Conservation (phyloP, 2,329 filamentous ascomycete species). For the Zelopaecilomyces penicillatus region DNA sequence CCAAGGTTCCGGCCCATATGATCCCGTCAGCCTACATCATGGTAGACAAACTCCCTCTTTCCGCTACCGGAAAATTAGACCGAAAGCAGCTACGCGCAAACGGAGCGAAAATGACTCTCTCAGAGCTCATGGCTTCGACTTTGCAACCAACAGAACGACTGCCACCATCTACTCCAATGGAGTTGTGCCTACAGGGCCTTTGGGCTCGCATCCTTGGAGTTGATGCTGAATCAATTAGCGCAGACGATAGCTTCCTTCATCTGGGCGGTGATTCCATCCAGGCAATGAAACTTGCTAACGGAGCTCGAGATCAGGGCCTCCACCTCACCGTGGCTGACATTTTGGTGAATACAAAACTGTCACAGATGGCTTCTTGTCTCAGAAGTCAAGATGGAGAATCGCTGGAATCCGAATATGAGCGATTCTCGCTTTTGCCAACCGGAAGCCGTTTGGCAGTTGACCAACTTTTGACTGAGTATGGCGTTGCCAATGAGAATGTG, state of each 20-base stretch:
- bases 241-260: constrained; percentile 11
- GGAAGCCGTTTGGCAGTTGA: too few species aligned
- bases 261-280: constrained; percentile 3
- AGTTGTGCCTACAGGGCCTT: not conserved
- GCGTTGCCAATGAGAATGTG: too few species aligned
- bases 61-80: constrained; percentile 1
- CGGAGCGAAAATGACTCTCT: constrained; percentile 1
- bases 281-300: not conserved
- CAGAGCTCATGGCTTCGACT: not conserved
- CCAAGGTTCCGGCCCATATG: constrained; percentile 26
- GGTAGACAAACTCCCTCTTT: constrained; percentile 25
- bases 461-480: too few species aligned
- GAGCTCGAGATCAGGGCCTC: too few species aligned
- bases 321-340: too few species aligned
- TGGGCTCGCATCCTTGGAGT: constrained; percentile 4
- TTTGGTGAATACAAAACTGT: too few species aligned
- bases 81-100: constrained; percentile 1
- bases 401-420: too few species aligned
- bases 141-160: too few species aligned
- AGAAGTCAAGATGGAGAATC: too few species aligned
- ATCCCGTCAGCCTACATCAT: constrained; percentile 31
- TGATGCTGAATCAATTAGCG: constrained; percentile 4
- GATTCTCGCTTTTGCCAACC: too few species aligned
- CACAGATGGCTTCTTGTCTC: too few species aligned
- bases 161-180: not conserved